Percentiles rank a stretch among this genome's conserved stretches.
Evolutionary conservation across 306 rosid genomes (phyloP).

Genomic region (barrel medic (Medicago truncatula)): MtrunA17r5.0-ANR NC_053049.1:39569001-39569500

Average conservation of each 20-base stretch:
- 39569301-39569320: slow-evolving; percentile 12
- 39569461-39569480: slow-evolving; percentile 94
- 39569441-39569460: slow-evolving; percentile 61
- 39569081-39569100: slow-evolving; percentile 31
- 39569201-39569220: slow-evolving; percentile 31
- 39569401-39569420: slow-evolving; percentile 10
- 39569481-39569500: slow-evolving; percentile 82
- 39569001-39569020: background rate
- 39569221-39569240: slow-evolving; percentile 14
- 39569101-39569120: slow-evolving; percentile 37
- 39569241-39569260: slow-evolving; percentile 45
- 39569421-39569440: slow-evolving; percentile 22
- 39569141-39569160: slow-evolving; percentile 9
- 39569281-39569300: slow-evolving; percentile 21
- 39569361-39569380: slow-evolving; percentile 35
- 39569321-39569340: slow-evolving; percentile 30
- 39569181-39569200: slow-evolving; percentile 20
- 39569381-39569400: slow-evolving; percentile 49
- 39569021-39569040: background rate
- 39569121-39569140: slow-evolving; percentile 23
- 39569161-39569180: slow-evolving; percentile 24
- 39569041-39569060: background rate
- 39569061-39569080: background rate
- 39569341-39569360: slow-evolving; percentile 43
- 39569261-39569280: slow-evolving; percentile 8